A percentile compares a stretch with the other conserved stretches of the same genome.
Conservation (phyloP, 495 filamentous ascomycete genomes). For the Talaromyces stipitatus region DNA sequence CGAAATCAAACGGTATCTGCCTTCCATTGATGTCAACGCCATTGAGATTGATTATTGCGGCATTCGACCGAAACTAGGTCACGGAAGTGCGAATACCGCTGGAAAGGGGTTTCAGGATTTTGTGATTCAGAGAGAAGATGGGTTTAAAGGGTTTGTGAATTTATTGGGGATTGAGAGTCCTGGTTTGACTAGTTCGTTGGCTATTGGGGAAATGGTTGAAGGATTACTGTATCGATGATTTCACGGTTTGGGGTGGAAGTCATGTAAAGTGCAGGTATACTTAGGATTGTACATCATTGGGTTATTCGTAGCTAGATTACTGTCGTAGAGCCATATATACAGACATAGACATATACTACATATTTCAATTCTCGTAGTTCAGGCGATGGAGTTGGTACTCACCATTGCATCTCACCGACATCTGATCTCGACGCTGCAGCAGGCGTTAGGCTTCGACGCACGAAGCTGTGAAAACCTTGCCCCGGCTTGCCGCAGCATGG, state of each 20-base stretch:
- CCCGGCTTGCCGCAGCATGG: no score
- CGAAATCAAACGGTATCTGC: conserved; percentile 75
- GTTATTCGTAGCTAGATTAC: not conserved
- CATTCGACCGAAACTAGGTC: conserved; percentile 78
- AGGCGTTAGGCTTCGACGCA: no score
- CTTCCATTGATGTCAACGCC: conserved; percentile 54
- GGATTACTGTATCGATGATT: conserved; percentile 55
- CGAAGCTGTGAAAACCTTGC: no score
- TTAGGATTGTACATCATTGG: no score
- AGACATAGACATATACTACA: not conserved
- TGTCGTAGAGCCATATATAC: not conserved
- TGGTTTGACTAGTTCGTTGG: conserved; percentile 81
- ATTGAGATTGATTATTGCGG: conserved; percentile 84
- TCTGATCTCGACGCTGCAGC: no score
- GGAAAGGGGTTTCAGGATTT: conserved; percentile 76
- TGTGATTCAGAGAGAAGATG: conserved; percentile 72
- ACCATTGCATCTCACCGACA: no score
- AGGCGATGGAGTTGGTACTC: no score
- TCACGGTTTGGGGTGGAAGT: no score
- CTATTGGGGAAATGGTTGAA: conserved; percentile 80
- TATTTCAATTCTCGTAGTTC: no score
- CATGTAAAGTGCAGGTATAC: no score
- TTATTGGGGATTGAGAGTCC: conserved; percentile 92
- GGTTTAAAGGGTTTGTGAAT: conserved; percentile 82
- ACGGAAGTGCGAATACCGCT: conserved; percentile 46